phyloP scores from a whole-genome alignment of 2,329 filamentous ascomycete genomes.

The Aspergillus chevalieri region DNA sequence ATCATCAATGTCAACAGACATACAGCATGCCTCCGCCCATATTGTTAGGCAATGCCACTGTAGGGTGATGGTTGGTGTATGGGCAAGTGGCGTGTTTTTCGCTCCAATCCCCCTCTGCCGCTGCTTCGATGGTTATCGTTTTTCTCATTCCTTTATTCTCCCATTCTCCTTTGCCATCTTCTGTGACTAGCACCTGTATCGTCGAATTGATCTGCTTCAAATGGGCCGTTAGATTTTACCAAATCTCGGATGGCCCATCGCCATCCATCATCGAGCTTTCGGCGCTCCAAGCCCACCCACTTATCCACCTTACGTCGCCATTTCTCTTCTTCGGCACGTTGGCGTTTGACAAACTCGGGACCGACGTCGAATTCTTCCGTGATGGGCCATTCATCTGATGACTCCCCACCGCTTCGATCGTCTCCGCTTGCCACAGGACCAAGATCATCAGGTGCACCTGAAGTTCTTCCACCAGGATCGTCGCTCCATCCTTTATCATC shows the following conservation, averaged over 20 bases:
- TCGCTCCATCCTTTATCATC: conserved; percentile 53
- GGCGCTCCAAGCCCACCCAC: conserved; percentile 64
- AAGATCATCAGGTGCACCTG: conserved; percentile 20
- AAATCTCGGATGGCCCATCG: conserved; percentile 64
- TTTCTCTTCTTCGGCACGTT: conserved; percentile 83
- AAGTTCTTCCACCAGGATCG: conserved; percentile 16
- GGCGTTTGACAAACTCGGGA: conserved; percentile 82
- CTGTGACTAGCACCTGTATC: background rate
- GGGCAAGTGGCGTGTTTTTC: too few relatives aligned
- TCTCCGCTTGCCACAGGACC: conserved; percentile 27
- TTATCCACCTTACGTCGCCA: conserved; percentile 84
- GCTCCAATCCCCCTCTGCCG: too few relatives aligned
- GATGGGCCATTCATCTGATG: conserved; percentile 70
- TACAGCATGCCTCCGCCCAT: too few relatives aligned
- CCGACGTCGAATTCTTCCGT: conserved; percentile 97
- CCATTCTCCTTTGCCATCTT: background rate
- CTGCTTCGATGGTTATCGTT: background rate
- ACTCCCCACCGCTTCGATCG: conserved; percentile 39
- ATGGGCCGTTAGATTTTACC: conserved; percentile 26
- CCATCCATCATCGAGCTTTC: conserved; percentile 53
- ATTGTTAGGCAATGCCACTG: too few relatives aligned
- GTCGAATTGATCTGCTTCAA: conserved; percentile 7
- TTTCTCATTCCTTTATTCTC: background rate
- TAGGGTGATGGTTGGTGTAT: too few relatives aligned
- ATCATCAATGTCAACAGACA: background rate